A percentile compares a stretch with the other conserved stretches of the same genome.
Evolutionary conservation across 176 grass and related monocot genomes (phyloP).

Genomic region (Coix lacrymajobi): DNA sequence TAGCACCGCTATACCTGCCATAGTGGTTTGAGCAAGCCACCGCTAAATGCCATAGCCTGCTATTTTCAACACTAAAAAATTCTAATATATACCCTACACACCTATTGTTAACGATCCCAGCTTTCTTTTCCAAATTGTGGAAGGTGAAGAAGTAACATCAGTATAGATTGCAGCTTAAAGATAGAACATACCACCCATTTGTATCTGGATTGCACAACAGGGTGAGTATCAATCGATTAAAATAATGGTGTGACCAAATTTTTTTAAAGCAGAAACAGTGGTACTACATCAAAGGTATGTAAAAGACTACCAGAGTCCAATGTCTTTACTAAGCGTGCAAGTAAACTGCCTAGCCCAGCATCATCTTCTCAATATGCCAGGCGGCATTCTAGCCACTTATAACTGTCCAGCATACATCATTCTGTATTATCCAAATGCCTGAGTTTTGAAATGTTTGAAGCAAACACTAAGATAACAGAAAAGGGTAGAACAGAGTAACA

Average conservation of each 20-base stretch:
- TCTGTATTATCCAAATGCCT: neutral
- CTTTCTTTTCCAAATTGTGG: constrained; percentile 2
- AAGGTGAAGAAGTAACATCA: neutral
- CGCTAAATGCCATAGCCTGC: neutral
- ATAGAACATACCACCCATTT: neutral
- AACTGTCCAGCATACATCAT: neutral
- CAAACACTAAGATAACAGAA: neutral
- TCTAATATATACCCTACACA: neutral
- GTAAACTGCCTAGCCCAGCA: neutral
- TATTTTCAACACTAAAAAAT: too few species aligned
- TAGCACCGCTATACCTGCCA: neutral
- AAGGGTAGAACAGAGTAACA: neutral
- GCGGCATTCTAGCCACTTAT: neutral
- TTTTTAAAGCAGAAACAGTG: neutral
- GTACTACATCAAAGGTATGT: neutral
- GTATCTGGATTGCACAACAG: neutral
- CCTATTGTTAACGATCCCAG: neutral
- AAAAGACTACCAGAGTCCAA: neutral
- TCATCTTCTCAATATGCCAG: neutral
- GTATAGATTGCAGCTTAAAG: neutral
- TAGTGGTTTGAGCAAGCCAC: neutral
- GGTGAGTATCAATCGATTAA: neutral
- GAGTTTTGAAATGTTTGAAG: neutral
- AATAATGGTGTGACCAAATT: neutral
- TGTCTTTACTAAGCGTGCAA: neutral